Conservation (phyloP, 768 basidiomycete species). For the Mycena capillaripes region DNA sequence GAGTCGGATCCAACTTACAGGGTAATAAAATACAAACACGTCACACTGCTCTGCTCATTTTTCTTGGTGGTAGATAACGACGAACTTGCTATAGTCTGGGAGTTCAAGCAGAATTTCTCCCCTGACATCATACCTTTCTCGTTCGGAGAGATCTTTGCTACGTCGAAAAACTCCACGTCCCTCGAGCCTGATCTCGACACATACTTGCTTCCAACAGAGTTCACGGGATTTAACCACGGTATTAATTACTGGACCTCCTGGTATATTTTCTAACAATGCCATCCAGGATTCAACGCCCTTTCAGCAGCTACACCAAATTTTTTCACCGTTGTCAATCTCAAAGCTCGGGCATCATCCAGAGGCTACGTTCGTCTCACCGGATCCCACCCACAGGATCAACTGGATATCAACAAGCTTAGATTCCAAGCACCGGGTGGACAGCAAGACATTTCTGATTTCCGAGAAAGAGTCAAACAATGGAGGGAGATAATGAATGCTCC, state of each 20-base stretch:
- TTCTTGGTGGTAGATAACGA: constrained; percentile 42
- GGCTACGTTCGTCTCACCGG: constrained; percentile 47
- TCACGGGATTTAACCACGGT: constrained; percentile 17
- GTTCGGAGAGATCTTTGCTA: too few relatives aligned
- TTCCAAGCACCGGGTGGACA: constrained; percentile 41
- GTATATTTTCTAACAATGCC: too few relatives aligned
- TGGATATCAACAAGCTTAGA: constrained; percentile 44
- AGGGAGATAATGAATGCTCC: too few relatives aligned
- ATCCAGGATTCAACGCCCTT: too few relatives aligned
- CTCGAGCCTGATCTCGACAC: constrained; percentile 38
- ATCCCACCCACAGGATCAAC: constrained; percentile 43
- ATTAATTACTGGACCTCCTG: too few relatives aligned
- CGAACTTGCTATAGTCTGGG: constrained; percentile 45
- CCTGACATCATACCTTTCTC: neutral
- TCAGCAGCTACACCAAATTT: constrained; percentile 25
- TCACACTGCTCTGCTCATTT: too few relatives aligned
- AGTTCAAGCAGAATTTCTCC: constrained; percentile 43
- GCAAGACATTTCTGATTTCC: constrained; percentile 24
- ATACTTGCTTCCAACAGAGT: constrained; percentile 39
- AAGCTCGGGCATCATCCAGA: constrained; percentile 43
- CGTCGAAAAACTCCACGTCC: too few relatives aligned
- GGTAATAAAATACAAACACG: constrained; percentile 31
- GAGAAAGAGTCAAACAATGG: too few relatives aligned
- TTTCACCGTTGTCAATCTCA: constrained; percentile 42
- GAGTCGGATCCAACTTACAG: constrained; percentile 51